Evolutionary conservation across 1,284 basidiomycete genomes (phyloP), one percentile per base, ranked within the genome.

Genomic region (Ustilago hordei): DNA sequence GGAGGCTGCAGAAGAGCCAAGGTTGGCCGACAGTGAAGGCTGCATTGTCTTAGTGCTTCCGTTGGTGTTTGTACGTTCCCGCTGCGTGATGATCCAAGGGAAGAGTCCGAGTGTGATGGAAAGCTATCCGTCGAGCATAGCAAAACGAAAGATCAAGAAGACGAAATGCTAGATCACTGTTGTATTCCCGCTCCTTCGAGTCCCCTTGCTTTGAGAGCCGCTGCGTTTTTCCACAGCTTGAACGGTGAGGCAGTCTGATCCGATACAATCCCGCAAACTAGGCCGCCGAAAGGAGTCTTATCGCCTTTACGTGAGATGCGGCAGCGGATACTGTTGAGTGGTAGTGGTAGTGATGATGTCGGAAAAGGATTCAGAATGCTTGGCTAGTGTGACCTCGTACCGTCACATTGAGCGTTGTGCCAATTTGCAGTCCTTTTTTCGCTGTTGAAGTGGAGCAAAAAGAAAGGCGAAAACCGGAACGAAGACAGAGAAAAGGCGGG

Each of bases 381-480:
- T 48, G 8, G 48, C 28, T 50, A 50, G 31, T 13, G 48, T 50
- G 48, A 50, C 48, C 48, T 50, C 48, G 48, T 13, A n/a, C 34
- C 52, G 52, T 31, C 17, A 3, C 19, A 35, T 53, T 8, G 6
- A 35, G 52, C 17, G 52, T 53, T 53, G 32, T 53, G 52, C 32
- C 35, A 9, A 17, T 35, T n/a, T 53, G 52, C 31, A 47, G 12
- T 41, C 43, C 9, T 58, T 48, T 34, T 59, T 38, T 35, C 15
- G 8, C 1, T n/a, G 43, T 9, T 32, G 13, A 57, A 57, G 55
- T 57, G 55, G 55, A 57, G 55, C 43, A 57, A 47, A 31, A 55
- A 19, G 8, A 32, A 41, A 57, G 43, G 43, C 55, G 15, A 15
- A 45, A 47, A 47, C 55, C 55, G 55, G 43, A 57, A 50, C 48